Evolutionary conservation across 1,284 basidiomycete species (phyloP), one percentile per base, ranked within the genome.

Genomic region (Hymenochaete sp.): DNA sequence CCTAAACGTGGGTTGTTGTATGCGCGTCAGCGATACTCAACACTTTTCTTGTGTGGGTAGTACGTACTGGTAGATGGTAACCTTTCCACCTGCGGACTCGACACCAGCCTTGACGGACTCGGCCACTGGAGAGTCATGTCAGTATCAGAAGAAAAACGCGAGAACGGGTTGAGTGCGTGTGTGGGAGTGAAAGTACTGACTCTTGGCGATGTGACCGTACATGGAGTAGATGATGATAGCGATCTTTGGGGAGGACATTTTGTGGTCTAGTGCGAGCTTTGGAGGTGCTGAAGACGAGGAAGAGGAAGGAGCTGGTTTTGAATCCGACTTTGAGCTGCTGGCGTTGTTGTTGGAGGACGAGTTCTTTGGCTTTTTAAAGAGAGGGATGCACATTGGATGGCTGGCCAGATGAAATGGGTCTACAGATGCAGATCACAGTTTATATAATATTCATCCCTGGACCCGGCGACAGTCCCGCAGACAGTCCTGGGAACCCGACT

Each of bases 191-290:
- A n/a, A 3, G 11, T 36, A 72, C 80, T 38, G 58, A 87, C 83
- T 41, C 58, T 73, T 75, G 55, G 70, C 71, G 60, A 90, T 75
- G 65, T 92, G 89, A 54, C 86, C 86, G 61, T 85, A 91, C 65
- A 85, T 73, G 47, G 80, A 70, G 71, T 92, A 92, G 70, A 88
- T 82, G 57, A 88, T 64, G 57, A 92, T 87, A 47, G 82, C 87
- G 58, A 88, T 70, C 59, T 75, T 78, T 39, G 84, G 80, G 21
- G 56, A 31, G 19, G 56, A 32, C 44, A 38, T 49, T 19, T 38
- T 45, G 14, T 27, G 25, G 24, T 35, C 32, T 35, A n/a, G n/a
- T n/a, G n/a, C n/a, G n/a, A n/a, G n/a, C n/a, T n/a, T n/a, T n/a
- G n/a, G n/a, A n/a, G n/a, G n/a, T n/a, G n/a, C n/a, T n/a, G n/a